Base-by-base conservation (phyloP, 148 eudicot species). In the Vaccinium macrocarpon region DNA sequence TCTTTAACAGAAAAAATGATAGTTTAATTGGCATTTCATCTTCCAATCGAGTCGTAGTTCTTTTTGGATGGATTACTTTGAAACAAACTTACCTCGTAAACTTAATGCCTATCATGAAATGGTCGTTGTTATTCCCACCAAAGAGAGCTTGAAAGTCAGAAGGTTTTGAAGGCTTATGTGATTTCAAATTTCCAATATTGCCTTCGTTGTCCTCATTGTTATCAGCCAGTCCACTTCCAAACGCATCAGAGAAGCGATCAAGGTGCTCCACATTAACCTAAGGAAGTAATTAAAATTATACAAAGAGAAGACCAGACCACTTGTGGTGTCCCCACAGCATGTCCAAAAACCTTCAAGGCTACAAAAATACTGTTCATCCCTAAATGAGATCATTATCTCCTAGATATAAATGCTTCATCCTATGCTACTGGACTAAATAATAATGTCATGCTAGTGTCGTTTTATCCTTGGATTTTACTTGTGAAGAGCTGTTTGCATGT, bases 41-140 rank as follows among this genome's bases (percentile, higher is more conserved):
- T 25, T 53, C 6, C 48, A 49, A 52, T 13, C 35, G 25, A 42
- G 18, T 68, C 73, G 8, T 64, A 25, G 12, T 68, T 68, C 2
- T 12, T 4, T 75, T 56, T 5, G 74, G 7, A 55, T 57, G 15
- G 57, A 21, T 16, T 42, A 59, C 9, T 3, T 0, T 35, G 64
- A 53, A 87, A 74, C 71, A 52, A 73, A 46, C 81, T 84, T 90
- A 97, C 98, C 93, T 89, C 16, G 94, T 92, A 85, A 91, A 94
- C 87, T 97, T 94, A 72, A 97, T 86, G 89, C 99, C 98, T 74
- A 95, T 87, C 97, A 95, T 90, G 85, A 97, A 97, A 87, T 88
- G 91, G 87, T 97, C 99, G 72, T 94, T 86, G 85, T 92, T 94
- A 88, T 95, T 95, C 68, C 89, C 95, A 82, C 96, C 96, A 91